Evolutionary conservation across 805 yeast genomes (phyloP).

Genomic region (Wickerhamiella brachini): DNA sequence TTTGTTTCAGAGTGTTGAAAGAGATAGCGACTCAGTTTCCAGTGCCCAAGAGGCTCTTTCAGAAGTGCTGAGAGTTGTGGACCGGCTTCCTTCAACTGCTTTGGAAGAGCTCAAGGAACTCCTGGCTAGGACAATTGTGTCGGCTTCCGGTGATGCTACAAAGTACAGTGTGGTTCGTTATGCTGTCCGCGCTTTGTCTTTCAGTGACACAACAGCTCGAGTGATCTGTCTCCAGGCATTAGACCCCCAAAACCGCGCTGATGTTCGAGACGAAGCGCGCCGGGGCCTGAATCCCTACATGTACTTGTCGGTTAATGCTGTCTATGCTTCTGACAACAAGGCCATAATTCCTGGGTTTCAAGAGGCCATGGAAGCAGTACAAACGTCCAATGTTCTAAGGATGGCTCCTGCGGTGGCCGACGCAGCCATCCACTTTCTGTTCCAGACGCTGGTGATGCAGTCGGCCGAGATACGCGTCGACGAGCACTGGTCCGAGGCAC

Average conservation of each 20-base stretch:
- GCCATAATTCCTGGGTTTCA: conserved; percentile 43
- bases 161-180: conserved; percentile 55
- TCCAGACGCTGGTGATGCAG: conserved; percentile 2
- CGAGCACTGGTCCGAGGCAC: conserved; percentile 5
- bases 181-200: conserved; percentile 49
- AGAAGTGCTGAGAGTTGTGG: conserved; percentile 38
- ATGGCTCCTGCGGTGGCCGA: conserved; percentile 1
- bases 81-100: conserved; percentile 20
- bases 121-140: conserved; percentile 27
- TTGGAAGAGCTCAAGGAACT: conserved; percentile 31
- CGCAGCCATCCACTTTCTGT: not conserved
- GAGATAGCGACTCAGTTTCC: conserved; percentile 48
- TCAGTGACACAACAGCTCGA: conserved; percentile 54
- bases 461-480: not conserved
- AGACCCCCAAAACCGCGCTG: conserved; percentile 43
- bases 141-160: conserved; percentile 32
- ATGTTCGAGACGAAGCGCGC: conserved; percentile 63
- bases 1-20: conserved; percentile 52
- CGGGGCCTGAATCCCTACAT: conserved; percentile 77
- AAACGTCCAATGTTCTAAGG: conserved; percentile 1
- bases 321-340: conserved; percentile 24
- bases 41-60: conserved; percentile 63
- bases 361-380: conserved; percentile 22
- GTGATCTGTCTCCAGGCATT: conserved; percentile 54
- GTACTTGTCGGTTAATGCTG: conserved; percentile 44